Evolutionary conservation across 495 filamentous ascomycete species (phyloP).

Genomic region (Umbilicaria muhlenbergii): DNA sequence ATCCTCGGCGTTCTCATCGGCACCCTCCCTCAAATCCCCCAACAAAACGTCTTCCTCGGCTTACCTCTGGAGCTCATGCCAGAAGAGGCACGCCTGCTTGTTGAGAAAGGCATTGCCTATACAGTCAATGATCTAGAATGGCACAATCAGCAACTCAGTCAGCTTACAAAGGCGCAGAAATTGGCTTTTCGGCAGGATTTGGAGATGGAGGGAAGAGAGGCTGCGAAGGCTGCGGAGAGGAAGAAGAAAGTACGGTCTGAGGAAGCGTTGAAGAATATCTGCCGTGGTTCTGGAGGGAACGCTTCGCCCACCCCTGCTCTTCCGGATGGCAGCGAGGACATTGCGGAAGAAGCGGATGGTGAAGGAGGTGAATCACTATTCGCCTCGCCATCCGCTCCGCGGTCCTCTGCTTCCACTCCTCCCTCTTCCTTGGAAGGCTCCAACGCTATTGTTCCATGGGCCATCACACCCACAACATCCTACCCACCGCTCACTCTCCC

Average conservation of each 20-base stretch:
- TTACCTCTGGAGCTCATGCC: conserved; percentile 79
- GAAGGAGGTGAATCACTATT: conserved; percentile 29
- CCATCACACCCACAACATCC: conserved; percentile 46
- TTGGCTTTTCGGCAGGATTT: conserved; percentile 7
- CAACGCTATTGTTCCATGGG: conserved; percentile 17
- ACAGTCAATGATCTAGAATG: conserved; percentile 59
- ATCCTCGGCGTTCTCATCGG: conserved; percentile 82
- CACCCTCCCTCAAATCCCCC: conserved; percentile 75
- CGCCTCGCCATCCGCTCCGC: conserved; percentile 10
- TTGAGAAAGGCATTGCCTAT: conserved; percentile 65
- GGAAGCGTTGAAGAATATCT: conserved; percentile 25
- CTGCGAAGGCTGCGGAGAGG: conserved; percentile 23
- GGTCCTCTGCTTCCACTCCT: conserved; percentile 10
- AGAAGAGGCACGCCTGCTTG: conserved; percentile 73
- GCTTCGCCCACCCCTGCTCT: no score
- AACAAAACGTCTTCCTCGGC: conserved; percentile 89
- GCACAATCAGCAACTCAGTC: conserved; percentile 32
- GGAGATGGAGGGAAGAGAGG: conserved; percentile 25
- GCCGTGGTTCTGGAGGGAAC: conserved; percentile 5
- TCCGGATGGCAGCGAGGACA: background rate
- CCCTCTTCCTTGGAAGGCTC: conserved; percentile 1
- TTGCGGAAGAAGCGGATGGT: conserved; percentile 11
- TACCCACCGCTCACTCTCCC: conserved; percentile 30
- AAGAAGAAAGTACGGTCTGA: conserved; percentile 26
- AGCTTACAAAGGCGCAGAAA: conserved; percentile 5